A percentile compares a stretch with the other conserved stretches of the same genome.
phyloP scores from a whole-genome alignment of 1,284 basidiomycete species.

The Vanrija pseudolonga region DNA sequence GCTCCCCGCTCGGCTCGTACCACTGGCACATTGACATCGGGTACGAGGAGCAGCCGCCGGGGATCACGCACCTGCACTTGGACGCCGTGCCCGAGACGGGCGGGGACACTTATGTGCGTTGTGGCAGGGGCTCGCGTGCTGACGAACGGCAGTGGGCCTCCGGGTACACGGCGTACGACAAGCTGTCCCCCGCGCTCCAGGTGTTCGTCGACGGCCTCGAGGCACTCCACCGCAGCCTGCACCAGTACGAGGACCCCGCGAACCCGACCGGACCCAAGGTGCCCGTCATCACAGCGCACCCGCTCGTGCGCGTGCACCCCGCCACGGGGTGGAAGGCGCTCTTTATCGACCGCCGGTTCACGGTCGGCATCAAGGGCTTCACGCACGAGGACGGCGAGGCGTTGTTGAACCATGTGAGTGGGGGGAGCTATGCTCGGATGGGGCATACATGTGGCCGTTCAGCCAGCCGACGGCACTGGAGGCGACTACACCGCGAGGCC shows the following conservation, averaged over 20 bases:
- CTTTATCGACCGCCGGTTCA: constrained; percentile 51
- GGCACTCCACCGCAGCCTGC: constrained; percentile 55
- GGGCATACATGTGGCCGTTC: no score
- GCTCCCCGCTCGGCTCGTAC: no score
- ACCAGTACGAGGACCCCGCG: no score
- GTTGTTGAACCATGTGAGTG: no score
- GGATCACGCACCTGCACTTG: constrained; percentile 78
- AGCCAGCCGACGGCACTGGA: no score
- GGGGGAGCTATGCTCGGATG: no score
- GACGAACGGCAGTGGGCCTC: constrained; percentile 34
- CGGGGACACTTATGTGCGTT: constrained; percentile 61
- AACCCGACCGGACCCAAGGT: constrained; percentile 53
- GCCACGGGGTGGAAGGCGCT: constrained; percentile 47
- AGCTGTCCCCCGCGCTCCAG: constrained; percentile 63
- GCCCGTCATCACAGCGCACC: constrained; percentile 34
- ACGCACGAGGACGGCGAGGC: no score
- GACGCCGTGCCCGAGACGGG: constrained; percentile 65
- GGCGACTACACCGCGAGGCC: no score
- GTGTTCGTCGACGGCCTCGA: constrained; percentile 63
- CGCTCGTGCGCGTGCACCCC: constrained; percentile 50
- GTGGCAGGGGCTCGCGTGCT: no score
- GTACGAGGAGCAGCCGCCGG: constrained; percentile 78
- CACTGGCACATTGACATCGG: constrained; percentile 65
- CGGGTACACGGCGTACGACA: constrained; percentile 63
- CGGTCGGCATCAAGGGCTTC: constrained; percentile 55